These are phyloP conservation scores for Tuber melanosporum DNA, from an alignment of 495 filamentous ascomycete genomes.

Conservation along the genomic window DNA sequence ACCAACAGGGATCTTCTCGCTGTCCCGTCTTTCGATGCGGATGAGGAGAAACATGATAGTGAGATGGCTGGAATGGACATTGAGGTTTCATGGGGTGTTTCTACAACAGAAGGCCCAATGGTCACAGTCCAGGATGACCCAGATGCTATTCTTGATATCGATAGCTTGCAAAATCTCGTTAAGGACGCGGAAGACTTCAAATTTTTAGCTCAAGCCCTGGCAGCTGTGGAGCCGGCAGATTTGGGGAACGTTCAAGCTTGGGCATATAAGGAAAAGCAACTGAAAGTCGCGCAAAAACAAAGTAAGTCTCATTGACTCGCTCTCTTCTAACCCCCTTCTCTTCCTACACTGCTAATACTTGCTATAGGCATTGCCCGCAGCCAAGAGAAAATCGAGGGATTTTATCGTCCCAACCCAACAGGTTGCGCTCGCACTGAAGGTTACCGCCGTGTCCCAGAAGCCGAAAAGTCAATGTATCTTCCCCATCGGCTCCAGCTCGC, in stretches of 20 bases:
- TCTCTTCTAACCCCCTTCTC: constrained; percentile 20
- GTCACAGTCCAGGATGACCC: constrained; percentile 65
- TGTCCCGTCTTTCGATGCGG: constrained; percentile 35
- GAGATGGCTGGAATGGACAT: constrained; percentile 47
- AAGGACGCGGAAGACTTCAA: constrained; percentile 76
- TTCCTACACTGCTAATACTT: constrained; percentile 23
- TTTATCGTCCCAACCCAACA: constrained; percentile 78
- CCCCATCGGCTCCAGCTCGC: constrained; percentile 93
- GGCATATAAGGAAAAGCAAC: constrained; percentile 84
- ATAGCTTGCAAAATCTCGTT: constrained; percentile 69
- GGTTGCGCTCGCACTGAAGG: constrained; percentile 89
- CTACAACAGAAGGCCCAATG: constrained; percentile 52
- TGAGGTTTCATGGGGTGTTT: constrained; percentile 55
- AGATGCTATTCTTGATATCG: constrained; percentile 59
- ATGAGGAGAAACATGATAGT: constrained; percentile 53
- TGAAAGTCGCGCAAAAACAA: constrained; percentile 60
- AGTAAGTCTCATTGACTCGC: constrained; percentile 35
- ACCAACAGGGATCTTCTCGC: not conserved
- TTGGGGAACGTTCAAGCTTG: constrained; percentile 66
- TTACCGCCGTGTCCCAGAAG: constrained; percentile 85
- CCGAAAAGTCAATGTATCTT: constrained; percentile 95
- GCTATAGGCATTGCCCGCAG: constrained; percentile 49
- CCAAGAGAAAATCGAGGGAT: constrained; percentile 66
- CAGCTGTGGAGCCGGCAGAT: constrained; percentile 47
- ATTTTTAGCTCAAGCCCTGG: constrained; percentile 52